These are phyloP conservation scores for Erodium maritimum DNA, from an alignment of 345 rosid genomes.

Conservation along the genomic window DNA sequence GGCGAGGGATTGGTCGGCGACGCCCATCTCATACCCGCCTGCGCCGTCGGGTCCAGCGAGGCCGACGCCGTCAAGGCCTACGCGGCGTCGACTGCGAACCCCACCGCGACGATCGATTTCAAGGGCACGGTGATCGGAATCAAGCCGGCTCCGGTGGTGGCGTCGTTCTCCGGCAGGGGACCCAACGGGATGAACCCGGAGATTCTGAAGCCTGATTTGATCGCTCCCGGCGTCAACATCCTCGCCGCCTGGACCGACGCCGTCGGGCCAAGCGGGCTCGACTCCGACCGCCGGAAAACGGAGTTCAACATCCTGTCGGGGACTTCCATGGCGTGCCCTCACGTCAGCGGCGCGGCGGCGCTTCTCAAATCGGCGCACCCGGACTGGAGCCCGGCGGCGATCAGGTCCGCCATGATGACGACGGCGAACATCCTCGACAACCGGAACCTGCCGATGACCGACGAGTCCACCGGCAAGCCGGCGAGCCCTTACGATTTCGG, in stretches of 20 bases:
- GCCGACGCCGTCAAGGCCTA: slow-evolving; percentile 58
- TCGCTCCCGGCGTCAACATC: slow-evolving; percentile 72
- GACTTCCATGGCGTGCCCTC: slow-evolving; percentile 85
- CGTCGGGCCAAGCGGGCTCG: slow-evolving; percentile 61
- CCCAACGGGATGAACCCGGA: slow-evolving; percentile 67
- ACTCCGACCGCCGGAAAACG: slow-evolving; percentile 46
- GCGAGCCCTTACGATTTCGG: slow-evolving; percentile 56
- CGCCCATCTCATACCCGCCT: slow-evolving; percentile 65
- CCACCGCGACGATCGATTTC: slow-evolving; percentile 52
- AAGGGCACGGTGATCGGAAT: slow-evolving; percentile 59
- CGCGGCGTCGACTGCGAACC: slow-evolving; percentile 21
- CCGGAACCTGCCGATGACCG: slow-evolving; percentile 29
- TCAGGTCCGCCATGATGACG: slow-evolving; percentile 79
- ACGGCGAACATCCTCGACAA: slow-evolving; percentile 53
- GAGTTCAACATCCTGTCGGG: slow-evolving; percentile 77
- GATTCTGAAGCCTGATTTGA: slow-evolving; percentile 69
- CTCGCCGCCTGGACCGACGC: slow-evolving; percentile 80
- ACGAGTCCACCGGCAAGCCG: slow-evolving; percentile 62
- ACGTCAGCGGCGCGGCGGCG: slow-evolving; percentile 73
- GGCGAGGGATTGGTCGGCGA: slow-evolving; percentile 84
- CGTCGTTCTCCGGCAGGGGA: slow-evolving; percentile 72
- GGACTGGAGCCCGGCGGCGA: slow-evolving; percentile 65
- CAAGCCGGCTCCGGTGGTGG: slow-evolving; percentile 74
- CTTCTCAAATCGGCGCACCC: slow-evolving; percentile 75
- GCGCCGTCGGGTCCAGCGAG: slow-evolving; percentile 58